Base-by-base conservation (phyloP, 805 yeast genomes). In the Torulaspora microellipsoides region DNA sequence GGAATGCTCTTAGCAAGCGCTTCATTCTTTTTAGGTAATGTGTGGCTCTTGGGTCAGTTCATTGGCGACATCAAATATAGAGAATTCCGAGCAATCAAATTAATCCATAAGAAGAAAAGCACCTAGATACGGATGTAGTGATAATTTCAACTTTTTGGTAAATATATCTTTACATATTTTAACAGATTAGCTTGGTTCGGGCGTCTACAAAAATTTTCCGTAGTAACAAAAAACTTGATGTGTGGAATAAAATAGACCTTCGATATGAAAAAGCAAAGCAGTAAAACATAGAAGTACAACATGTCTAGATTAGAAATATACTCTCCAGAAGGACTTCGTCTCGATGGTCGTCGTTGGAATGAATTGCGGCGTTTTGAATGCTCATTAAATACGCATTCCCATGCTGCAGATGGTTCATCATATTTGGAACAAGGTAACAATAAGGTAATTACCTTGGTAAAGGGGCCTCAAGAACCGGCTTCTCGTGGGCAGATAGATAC, bases 301-400 rank as follows among this genome's bases (percentile, higher is more conserved):
- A 80, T 80, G 83, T 78, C 83, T 33, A 72, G 85, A 43, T 66
- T 80, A 54, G 99, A 93, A 70, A 66, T 93, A 35, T 91, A 86
- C 60, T 90, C 97, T 0, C 96, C 96, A 6, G 98, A 93, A 66
- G 99, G 99, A 4, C 73, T 93, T 36, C 73, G 99, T 51, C 70
- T 83, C 11, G 98, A 93, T 62, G 99, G 99, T 1, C 79, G 99
- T 55, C 75, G 99, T 49, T 89, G 93, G 89, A 88, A 91, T 57
- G 99, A 93, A 64, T 73, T 90, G 34, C 80, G 98, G 38, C 75
- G 81, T 27, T 86, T 93, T 57, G 78, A 78, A 31, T 85, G 95
- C 59, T 76, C 80, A 14, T 80, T 87, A 42, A 88, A 88, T 58
- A 89, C 98, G 1, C 97, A 90, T 57, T 88, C 96, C 5, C 78